phyloP scores from a whole-genome alignment of 169 alveolate species.

The Plasmodium vinckei region DNA sequence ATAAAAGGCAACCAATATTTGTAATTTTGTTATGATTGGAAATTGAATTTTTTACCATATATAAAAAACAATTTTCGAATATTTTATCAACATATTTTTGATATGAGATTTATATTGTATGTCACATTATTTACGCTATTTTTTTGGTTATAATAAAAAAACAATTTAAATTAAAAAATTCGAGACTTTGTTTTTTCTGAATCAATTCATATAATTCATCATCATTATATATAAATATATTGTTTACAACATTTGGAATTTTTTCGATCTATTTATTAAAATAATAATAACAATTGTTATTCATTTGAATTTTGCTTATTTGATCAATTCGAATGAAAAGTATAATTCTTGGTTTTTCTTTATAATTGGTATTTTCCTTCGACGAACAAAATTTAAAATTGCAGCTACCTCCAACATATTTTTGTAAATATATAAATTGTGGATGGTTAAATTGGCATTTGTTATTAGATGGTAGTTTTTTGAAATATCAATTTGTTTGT shows the following conservation, averaged over 20 bases:
- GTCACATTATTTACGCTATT: background rate
- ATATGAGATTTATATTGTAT: conserved; percentile 2
- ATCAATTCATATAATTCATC: conserved; percentile 23
- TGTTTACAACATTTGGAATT: conserved; percentile 18
- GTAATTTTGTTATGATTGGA: conserved; percentile 1
- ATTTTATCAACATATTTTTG: conserved; percentile 22
- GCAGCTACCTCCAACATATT: conserved; percentile 14
- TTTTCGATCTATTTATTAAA: conserved; percentile 15
- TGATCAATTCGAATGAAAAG: conserved; percentile 16
- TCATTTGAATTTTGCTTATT: background rate
- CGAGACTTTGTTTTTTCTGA: conserved; percentile 4
- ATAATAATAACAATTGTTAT: background rate
- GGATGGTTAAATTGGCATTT: background rate
- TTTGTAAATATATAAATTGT: background rate
- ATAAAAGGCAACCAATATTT: background rate
- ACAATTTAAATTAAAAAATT: conserved; percentile 32
- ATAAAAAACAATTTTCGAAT: conserved; percentile 17
- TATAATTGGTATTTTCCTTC: background rate
- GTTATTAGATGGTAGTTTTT: background rate
- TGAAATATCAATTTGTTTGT: no score
- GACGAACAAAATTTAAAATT: conserved; percentile 8
- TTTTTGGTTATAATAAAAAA: conserved; percentile 37
- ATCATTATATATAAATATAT: conserved; percentile 50
- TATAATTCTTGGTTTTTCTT: background rate
- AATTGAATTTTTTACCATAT: conserved; percentile 16